These are phyloP conservation scores for Ganoderma lingzhi DNA, from an alignment of 1,284 basidiomycete genomes.

Conservation along the genomic window DNA sequence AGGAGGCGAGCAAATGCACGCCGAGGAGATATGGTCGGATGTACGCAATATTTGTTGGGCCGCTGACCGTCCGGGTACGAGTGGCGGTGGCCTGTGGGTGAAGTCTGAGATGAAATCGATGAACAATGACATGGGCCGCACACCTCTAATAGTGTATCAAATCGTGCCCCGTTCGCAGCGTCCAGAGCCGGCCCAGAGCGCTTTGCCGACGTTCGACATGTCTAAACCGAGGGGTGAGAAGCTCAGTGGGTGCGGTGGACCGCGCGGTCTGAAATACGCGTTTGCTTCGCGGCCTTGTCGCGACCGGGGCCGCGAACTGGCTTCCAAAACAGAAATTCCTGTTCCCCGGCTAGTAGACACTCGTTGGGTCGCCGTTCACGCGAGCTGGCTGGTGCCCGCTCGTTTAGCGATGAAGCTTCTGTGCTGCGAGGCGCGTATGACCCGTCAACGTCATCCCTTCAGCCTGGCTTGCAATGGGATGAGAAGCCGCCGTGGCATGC, in stretches of 20 bases:
- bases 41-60: slow-evolving; percentile 1
- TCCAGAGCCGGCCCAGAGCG: slow-evolving; percentile 4
- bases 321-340: neutral
- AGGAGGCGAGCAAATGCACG: neutral
- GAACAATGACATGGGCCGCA: neutral
- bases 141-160: slow-evolving; percentile 5
- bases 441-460: neutral
- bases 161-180: neutral
- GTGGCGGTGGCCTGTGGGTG: slow-evolving; percentile 10
- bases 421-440: neutral
- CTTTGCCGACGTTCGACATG: neutral
- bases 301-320: slow-evolving; percentile 1
- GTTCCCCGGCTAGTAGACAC: neutral
- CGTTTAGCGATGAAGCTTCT: neutral
- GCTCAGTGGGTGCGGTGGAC: slow-evolving; percentile 3
- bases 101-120: neutral
- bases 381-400: neutral
- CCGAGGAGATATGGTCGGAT: slow-evolving; percentile 9
- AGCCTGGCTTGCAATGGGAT: neutral
- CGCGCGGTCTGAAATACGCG: neutral
- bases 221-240: slow-evolving; percentile 1
- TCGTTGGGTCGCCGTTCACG: neutral
- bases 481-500: neutral
- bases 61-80: neutral
- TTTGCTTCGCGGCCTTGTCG: slow-evolving; percentile 3